Conservation (phyloP, 352 stramenopile genomes). For the Globisporangium viniferum region DNA sequence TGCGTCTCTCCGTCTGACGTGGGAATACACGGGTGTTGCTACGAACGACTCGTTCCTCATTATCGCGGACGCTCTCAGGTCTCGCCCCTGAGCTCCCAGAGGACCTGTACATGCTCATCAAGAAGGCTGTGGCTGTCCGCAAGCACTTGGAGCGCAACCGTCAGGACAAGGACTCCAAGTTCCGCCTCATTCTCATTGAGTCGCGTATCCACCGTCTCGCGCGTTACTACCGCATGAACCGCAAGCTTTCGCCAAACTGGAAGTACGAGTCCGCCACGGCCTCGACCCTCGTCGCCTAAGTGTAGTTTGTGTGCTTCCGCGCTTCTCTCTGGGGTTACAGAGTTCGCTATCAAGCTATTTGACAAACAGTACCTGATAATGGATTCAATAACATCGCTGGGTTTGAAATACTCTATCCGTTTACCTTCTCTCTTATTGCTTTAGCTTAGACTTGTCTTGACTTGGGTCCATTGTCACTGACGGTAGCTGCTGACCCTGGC, state of each 20-base stretch:
- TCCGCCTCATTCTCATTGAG: constrained; percentile 99
- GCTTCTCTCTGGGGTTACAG: constrained; percentile 17
- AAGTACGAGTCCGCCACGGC: constrained; percentile 99
- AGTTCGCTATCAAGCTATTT: constrained; percentile 4
- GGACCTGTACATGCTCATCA: constrained; percentile 99
- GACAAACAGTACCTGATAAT: neutral
- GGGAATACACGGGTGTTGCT: constrained; percentile 74
- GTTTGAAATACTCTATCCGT: constrained; percentile 26
- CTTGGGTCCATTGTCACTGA: neutral
- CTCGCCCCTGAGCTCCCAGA: constrained; percentile 99
- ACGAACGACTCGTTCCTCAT: neutral
- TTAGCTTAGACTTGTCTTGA: neutral
- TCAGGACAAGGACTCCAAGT: constrained; percentile 99
- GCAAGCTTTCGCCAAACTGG: constrained; percentile 99
- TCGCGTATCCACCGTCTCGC: constrained; percentile 98
- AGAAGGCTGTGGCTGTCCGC: constrained; percentile 99
- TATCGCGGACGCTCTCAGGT: constrained; percentile 35
- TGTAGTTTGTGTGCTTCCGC: neutral
- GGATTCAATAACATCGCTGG: constrained; percentile 20
- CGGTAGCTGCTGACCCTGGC: neutral
- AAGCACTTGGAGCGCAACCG: constrained; percentile 99
- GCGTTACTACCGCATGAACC: constrained; percentile 99
- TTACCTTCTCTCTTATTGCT: neutral
- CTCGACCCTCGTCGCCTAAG: constrained; percentile 99
- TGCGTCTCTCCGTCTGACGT: constrained; percentile 71